phyloP scores from a whole-genome alignment of 75 land plant genomes.

The Cupressus sempervirens region DNA sequence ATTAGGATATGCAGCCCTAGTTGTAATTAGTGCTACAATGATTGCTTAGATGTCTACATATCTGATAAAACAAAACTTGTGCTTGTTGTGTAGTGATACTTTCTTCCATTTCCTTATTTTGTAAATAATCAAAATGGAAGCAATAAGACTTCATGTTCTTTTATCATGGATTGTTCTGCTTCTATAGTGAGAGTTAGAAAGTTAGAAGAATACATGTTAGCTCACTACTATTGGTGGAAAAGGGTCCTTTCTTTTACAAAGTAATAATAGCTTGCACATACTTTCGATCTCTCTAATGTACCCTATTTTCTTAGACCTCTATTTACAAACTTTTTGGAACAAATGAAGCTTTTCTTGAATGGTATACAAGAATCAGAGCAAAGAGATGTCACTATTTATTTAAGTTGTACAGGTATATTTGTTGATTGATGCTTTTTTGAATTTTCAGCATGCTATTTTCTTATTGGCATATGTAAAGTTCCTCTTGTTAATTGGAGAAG shows the following conservation, averaged over 20 bases:
- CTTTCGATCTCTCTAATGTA: too few species aligned
- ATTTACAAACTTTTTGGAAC: background rate
- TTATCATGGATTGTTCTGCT: background rate
- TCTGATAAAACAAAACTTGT: background rate
- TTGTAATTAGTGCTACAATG: background rate
- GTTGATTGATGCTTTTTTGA: background rate
- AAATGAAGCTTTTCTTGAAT: constrained; percentile 41
- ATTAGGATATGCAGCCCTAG: background rate
- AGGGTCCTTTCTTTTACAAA: too few species aligned
- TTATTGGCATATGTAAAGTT: too few species aligned
- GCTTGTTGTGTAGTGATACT: background rate
- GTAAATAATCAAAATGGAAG: background rate
- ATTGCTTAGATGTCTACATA: background rate
- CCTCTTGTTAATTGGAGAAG: background rate
- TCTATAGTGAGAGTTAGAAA: background rate
- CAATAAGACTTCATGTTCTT: background rate
- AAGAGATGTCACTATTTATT: constrained; percentile 35
- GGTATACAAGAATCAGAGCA: constrained; percentile 54
- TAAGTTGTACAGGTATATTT: constrained; percentile 23
- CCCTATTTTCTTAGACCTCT: background rate
- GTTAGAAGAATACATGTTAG: constrained; percentile 35
- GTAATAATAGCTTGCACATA: too few species aligned
- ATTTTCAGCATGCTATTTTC: background rate
- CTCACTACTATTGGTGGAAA: constrained; percentile 47
- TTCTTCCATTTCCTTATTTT: background rate